phyloP scores from a whole-genome alignment of 192 early-diverging fungal species.

The Pilaira anomala region DNA sequence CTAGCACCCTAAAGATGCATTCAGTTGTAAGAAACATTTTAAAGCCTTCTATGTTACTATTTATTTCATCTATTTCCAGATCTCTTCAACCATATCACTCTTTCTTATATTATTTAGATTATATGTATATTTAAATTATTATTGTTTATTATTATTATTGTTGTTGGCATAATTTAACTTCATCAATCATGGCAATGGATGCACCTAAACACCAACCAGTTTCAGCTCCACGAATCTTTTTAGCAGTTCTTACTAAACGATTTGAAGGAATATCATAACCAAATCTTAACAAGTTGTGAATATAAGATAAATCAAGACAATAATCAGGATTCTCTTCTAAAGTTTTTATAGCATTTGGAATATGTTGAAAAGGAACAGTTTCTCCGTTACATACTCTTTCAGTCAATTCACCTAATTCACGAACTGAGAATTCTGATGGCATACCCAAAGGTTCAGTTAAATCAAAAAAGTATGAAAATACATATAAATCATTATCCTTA shows the following conservation, averaged over 20 bases:
- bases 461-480: conserved; percentile 97
- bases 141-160: no score
- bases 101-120: no score
- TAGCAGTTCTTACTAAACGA: conserved; percentile 72
- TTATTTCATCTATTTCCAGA: no score
- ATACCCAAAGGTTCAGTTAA: conserved; percentile 70
- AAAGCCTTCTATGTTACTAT: no score
- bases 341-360: conserved; percentile 49
- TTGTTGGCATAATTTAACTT: conserved; percentile 32
- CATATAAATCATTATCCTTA: conserved; percentile 76
- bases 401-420: conserved; percentile 65
- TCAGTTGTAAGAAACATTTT: no score
- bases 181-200: conserved; percentile 80
- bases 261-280: conserved; percentile 80
- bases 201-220: conserved; percentile 97
- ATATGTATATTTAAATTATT: no score
- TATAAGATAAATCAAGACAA: conserved; percentile 90
- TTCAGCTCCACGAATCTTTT: conserved; percentile 93
- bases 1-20: no score
- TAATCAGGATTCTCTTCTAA: conserved; percentile 60
- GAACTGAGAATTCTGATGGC: conserved; percentile 68
- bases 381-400: conserved; percentile 69
- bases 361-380: conserved; percentile 43
- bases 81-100: no score
- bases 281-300: conserved; percentile 74